Conservation (phyloP, 139 green algal species). For the Ostreobium quekettii region DNA sequence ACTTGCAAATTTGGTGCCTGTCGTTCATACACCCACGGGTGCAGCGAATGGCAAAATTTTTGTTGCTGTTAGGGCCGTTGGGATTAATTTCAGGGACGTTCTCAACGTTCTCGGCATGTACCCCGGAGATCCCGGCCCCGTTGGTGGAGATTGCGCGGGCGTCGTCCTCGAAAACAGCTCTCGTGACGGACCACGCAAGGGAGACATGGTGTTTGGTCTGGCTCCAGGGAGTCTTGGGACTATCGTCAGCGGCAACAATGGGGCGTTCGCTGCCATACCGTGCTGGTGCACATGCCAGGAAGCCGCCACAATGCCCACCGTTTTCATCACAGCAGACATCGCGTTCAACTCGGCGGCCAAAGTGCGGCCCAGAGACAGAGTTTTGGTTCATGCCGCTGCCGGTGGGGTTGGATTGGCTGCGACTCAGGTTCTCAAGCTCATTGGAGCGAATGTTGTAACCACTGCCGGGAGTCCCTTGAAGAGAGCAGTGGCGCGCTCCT, state of each 20-base stretch:
- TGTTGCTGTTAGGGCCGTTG: slow-evolving; percentile 44
- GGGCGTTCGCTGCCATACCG: slow-evolving; percentile 53
- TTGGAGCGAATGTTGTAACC: slow-evolving; percentile 36
- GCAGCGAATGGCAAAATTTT: slow-evolving; percentile 23
- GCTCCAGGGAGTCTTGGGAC: slow-evolving; percentile 60
- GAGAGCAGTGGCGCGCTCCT: slow-evolving; percentile 46
- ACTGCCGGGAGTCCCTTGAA: slow-evolving; percentile 65
- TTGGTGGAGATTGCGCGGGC: slow-evolving; percentile 58
- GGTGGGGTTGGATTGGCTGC: slow-evolving; percentile 71
- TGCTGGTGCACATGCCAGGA: too few relatives aligned
- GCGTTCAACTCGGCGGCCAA: background rate
- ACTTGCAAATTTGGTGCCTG: too few relatives aligned
- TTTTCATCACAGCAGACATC: slow-evolving; percentile 22
- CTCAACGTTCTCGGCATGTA: slow-evolving; percentile 62
- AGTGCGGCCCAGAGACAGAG: slow-evolving; percentile 21
- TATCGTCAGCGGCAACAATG: slow-evolving; percentile 33
- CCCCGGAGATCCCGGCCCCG: slow-evolving; percentile 41
- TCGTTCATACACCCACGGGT: too few relatives aligned
- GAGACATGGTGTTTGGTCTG: slow-evolving; percentile 67
- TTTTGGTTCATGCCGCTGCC: slow-evolving; percentile 64
- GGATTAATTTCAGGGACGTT: slow-evolving; percentile 67
- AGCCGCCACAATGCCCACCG: slow-evolving; percentile 23
- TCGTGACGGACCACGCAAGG: slow-evolving; percentile 17
- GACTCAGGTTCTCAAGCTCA: slow-evolving; percentile 39
- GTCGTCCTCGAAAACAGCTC: slow-evolving; percentile 45